Percentiles rank a stretch among this genome's conserved stretches.
Conservation (phyloP, 176 grass and related monocot genomes). For the Oryza rufipogon region DNA sequence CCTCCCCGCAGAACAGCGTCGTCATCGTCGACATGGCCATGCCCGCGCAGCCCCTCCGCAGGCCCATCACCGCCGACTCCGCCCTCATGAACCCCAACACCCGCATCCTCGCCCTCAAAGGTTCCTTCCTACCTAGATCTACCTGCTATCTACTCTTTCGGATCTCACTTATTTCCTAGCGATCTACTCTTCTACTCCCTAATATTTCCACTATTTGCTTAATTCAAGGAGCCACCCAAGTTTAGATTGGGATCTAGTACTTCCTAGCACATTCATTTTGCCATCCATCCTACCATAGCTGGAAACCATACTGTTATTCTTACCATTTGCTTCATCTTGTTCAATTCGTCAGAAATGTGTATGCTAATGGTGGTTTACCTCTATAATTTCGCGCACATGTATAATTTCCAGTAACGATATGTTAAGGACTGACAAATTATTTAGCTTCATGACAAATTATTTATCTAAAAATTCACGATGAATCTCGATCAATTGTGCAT, state of each 20-base stretch:
- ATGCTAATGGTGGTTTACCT: background rate
- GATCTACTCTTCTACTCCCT: constrained; percentile 3
- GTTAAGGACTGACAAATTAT: background rate
- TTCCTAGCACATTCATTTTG: background rate
- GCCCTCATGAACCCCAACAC: constrained; percentile 96
- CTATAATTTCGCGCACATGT: background rate
- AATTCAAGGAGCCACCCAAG: background rate
- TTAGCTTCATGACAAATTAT: background rate
- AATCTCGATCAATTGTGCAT: background rate
- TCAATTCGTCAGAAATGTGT: background rate
- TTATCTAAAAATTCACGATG: background rate
- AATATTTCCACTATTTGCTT: background rate
- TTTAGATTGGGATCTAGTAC: background rate
- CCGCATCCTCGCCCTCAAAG: constrained; percentile 98
- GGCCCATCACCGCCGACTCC: constrained; percentile 96
- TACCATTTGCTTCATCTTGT: background rate
- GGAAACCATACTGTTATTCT: background rate
- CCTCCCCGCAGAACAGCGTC: constrained; percentile 95
- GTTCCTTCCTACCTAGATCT: constrained; percentile 37
- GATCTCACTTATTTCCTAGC: background rate
- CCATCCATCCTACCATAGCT: background rate
- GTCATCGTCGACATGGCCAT: constrained; percentile 97
- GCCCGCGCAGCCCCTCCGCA: constrained; percentile 88
- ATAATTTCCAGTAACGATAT: background rate
- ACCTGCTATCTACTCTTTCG: background rate